These are phyloP conservation scores for Erigeron philadelphicus DNA, from an alignment of 140 eudicot species.

Conservation along the genomic window DNA sequence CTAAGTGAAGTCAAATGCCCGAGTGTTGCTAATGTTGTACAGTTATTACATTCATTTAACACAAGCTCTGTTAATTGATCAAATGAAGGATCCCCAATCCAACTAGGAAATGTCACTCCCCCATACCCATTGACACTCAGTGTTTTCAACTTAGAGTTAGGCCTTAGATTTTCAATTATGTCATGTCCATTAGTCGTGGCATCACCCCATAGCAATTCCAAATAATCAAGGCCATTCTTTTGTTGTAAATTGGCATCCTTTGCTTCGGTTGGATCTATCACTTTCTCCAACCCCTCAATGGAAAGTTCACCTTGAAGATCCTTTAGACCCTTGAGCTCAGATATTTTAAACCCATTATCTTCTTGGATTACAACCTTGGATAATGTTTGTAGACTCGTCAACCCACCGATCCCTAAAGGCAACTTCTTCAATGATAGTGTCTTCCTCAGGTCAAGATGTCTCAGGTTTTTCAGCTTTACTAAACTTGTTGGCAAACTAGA, in stretches of 20 bases:
- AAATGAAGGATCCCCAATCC: background rate
- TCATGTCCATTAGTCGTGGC: background rate
- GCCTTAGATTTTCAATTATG: conserved; percentile 27
- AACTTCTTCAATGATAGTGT: background rate
- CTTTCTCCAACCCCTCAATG: background rate
- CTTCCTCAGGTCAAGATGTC: background rate
- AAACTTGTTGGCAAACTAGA: background rate
- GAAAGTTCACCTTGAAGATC: background rate
- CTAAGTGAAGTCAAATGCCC: too few relatives aligned
- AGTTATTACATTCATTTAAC: background rate
- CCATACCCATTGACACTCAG: conserved; percentile 23
- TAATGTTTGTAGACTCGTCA: background rate
- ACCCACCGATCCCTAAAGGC: background rate
- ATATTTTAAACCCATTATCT: background rate
- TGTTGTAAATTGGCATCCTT: background rate
- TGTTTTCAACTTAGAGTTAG: conserved; percentile 24
- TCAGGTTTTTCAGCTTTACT: background rate
- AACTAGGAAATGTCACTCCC: conserved; percentile 5
- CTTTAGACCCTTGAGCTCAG: background rate
- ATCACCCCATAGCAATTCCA: conserved; percentile 35
- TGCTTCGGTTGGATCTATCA: background rate
- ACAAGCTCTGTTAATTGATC: too few relatives aligned
- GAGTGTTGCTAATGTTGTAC: too few relatives aligned
- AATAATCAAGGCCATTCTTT: conserved; percentile 18
- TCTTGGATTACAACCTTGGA: background rate